These are phyloP conservation scores for Fusarium anguioides DNA, from an alignment of 2,329 filamentous ascomycete species.

Conservation along the genomic window DNA sequence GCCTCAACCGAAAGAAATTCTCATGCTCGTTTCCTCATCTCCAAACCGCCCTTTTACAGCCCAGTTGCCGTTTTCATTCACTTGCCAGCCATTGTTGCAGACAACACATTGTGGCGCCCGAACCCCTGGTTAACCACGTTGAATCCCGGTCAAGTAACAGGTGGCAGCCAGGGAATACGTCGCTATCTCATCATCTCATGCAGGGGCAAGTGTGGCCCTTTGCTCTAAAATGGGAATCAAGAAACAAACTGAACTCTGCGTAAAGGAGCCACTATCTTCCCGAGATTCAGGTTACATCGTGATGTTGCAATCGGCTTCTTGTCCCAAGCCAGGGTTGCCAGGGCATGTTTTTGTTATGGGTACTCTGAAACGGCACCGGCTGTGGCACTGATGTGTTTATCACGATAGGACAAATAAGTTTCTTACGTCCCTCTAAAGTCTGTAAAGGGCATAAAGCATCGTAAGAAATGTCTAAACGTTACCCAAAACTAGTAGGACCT, in stretches of 20 bases:
- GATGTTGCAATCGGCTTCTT: constrained; percentile 17
- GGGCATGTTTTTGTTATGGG: constrained; percentile 10
- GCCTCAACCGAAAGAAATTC: not conserved
- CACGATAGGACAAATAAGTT: not conserved
- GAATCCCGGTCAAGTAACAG: constrained; percentile 11
- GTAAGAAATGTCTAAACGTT: no score
- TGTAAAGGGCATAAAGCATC: no score
- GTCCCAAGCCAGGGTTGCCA: constrained; percentile 2
- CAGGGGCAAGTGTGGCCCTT: constrained; percentile 30
- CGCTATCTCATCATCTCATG: constrained; percentile 34
- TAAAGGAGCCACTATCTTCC: not conserved
- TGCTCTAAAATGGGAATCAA: constrained; percentile 22
- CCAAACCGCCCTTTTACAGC: not conserved
- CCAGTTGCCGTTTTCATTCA: not conserved
- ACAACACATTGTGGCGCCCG: constrained; percentile 19
- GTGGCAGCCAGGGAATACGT: constrained; percentile 9
- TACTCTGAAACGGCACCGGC: constrained; percentile 7
- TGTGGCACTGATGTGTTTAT: not conserved
- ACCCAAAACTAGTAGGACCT: no score
- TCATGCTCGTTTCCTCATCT: not conserved
- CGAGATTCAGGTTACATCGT: constrained; percentile 22
- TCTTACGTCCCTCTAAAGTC: no score
- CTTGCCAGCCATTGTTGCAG: constrained; percentile 25
- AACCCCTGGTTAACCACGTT: constrained; percentile 29
- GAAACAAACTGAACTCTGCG: constrained; percentile 11